Conservation (phyloP, 2,329 filamentous ascomycete species). For the Plectosphaerella sp. region DNA sequence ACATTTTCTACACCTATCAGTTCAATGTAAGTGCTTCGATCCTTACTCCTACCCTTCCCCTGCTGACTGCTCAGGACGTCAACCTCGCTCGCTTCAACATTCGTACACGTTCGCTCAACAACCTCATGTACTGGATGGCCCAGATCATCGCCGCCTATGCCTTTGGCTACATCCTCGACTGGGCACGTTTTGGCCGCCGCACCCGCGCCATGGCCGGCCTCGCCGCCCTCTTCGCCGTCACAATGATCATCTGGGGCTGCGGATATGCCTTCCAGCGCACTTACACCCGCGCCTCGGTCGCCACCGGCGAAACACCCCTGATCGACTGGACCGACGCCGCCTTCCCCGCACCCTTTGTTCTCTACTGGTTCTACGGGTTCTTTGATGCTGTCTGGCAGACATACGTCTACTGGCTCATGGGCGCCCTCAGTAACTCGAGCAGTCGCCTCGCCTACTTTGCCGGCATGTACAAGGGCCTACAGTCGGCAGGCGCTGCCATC, state of each 20-base stretch:
- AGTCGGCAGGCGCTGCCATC: constrained; percentile 37
- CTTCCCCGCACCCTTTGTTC: constrained; percentile 59
- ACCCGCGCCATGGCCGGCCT: constrained; percentile 42
- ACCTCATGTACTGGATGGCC: constrained; percentile 50
- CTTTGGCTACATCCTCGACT: constrained; percentile 40
- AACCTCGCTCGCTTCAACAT: constrained; percentile 52
- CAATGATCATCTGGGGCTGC: constrained; percentile 51
- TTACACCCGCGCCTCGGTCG: constrained; percentile 28
- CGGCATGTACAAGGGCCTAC: constrained; percentile 41
- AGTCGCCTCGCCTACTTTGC: constrained; percentile 36
- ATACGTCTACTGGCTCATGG: constrained; percentile 58
- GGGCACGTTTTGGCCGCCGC: constrained; percentile 34
- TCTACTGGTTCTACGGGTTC: constrained; percentile 68
- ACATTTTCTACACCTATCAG: constrained; percentile 54
- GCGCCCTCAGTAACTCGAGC: constrained; percentile 36
- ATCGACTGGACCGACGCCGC: constrained; percentile 41
- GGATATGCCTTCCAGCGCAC: constrained; percentile 63
- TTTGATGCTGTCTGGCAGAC: constrained; percentile 65
- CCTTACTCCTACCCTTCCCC: neutral
- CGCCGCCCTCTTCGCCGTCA: constrained; percentile 38
- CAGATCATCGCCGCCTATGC: constrained; percentile 50
- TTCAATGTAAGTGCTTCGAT: neutral
- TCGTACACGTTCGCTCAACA: constrained; percentile 50
- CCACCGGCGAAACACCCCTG: constrained; percentile 27
- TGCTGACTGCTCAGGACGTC: constrained; percentile 32